phyloP scores from a whole-genome alignment of 345 rosid species.

The Aquilaria malaccensis region DNA sequence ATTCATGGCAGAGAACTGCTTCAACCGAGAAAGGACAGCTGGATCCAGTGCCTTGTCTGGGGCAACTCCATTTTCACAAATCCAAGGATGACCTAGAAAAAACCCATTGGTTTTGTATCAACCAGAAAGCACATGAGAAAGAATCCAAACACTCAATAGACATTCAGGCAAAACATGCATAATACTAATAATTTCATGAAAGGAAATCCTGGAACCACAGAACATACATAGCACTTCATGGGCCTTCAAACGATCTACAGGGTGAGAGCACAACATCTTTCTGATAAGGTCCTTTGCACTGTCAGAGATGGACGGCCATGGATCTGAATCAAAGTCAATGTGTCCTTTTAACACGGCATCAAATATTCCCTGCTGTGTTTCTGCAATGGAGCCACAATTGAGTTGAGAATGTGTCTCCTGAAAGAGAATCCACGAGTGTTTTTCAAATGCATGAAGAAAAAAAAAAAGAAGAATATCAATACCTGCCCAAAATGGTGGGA shows the following conservation, averaged over 20 bases:
- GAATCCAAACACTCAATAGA: no score
- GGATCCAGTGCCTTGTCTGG: slow-evolving; percentile 91
- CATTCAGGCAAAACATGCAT: no score
- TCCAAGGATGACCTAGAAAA: slow-evolving; percentile 92
- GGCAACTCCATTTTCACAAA: slow-evolving; percentile 97
- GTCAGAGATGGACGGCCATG: slow-evolving; percentile 92
- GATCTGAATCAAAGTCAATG: slow-evolving; percentile 90
- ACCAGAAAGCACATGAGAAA: no score
- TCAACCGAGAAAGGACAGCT: slow-evolving; percentile 95
- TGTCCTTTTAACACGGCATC: slow-evolving; percentile 94
- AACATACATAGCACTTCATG: slow-evolving; percentile 93
- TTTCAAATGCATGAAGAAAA: no score
- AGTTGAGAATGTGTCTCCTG: no score
- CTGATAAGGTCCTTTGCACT: slow-evolving; percentile 85
- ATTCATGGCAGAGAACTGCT: slow-evolving; percentile 97
- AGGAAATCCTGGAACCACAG: slow-evolving; percentile 1
- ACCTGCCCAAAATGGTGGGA: slow-evolving; percentile 99
- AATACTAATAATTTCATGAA: no score
- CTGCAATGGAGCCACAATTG: slow-evolving; percentile 21
- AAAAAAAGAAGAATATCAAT: background rate
- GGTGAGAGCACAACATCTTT: slow-evolving; percentile 74
- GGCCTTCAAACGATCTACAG: slow-evolving; percentile 79
- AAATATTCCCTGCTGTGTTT: slow-evolving; percentile 97
- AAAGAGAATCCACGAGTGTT: no score
- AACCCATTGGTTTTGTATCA: no score